Base-by-base conservation (phyloP, 2,329 filamentous ascomycete species). In the Ceratocystis ficicola region DNA sequence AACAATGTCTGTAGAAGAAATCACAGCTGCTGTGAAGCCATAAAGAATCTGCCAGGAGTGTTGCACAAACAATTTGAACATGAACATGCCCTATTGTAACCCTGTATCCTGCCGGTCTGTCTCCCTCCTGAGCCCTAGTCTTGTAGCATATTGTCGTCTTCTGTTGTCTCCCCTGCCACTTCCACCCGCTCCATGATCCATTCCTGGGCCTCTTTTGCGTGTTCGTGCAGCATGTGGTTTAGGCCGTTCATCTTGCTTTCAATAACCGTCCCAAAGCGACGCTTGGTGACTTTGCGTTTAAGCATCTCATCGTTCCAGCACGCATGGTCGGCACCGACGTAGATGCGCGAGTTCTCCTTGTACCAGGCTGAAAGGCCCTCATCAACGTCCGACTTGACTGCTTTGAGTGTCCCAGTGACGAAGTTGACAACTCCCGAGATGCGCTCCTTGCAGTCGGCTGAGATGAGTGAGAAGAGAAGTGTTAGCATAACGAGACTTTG, bases 341-440 rank as follows among this genome's bases (percentile, higher is more conserved):
- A 95, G 60, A 96, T 86, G 2, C 84, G 81, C 0, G 90, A 94
- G 74, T 90, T 86, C 70, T 85, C 80, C 72, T 87, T 88, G 76
- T 96, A 97, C 93, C 93, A 97, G 28, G 80, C 79, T 1, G 85
- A 87, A 0, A 92, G 79, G 68, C 81, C 79, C n/a, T 83, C 80
- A 67, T 95, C 88, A 32, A 85, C 83, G 69, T 94, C 91, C 44
- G 89, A 89, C 72, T 86, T 87, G 70, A 96, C 84, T 0, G 90
- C 86, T 12, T 89, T 85, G 20, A 96, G 80, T 36, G 83, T 84
- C 65, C 89, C 87, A 28, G 86, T 85, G 20, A 95, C 87, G 72
- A 96, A 96, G 69, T 88, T 90, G 70, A 96, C 80, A 15, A 95
- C 81, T 41, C 86, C 87, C 1, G 84, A 79, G 62, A 96, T 80